phyloP scores from a whole-genome alignment of 2,329 filamentous ascomycete species.

The Aspergillus fischeri region DNA sequence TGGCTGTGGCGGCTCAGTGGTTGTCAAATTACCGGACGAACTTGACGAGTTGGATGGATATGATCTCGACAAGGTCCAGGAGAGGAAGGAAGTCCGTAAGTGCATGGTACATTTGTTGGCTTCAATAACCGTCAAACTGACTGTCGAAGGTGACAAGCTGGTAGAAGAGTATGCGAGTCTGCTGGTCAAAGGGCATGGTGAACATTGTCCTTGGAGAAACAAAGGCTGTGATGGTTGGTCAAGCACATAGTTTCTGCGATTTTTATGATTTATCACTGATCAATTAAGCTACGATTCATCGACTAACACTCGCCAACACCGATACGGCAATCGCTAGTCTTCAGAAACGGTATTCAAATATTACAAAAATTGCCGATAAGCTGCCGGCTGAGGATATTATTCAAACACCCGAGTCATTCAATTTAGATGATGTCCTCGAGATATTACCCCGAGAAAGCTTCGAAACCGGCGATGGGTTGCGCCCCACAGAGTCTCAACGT shows the following conservation, averaged over 20 bases:
- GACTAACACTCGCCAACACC: constrained; percentile 61
- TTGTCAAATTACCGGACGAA: constrained; percentile 71
- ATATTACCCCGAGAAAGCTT: constrained; percentile 28
- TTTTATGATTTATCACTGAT: constrained; percentile 6
- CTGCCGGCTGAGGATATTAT: constrained; percentile 30
- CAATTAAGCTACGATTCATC: constrained; percentile 57
- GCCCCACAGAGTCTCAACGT: constrained; percentile 16
- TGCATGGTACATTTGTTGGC: constrained; percentile 6
- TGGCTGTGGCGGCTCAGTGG: constrained; percentile 76
- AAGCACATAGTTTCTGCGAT: background rate
- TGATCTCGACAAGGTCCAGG: constrained; percentile 39
- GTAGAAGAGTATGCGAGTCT: constrained; percentile 71
- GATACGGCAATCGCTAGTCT: constrained; percentile 56
- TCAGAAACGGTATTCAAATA: constrained; percentile 59
- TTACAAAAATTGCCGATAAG: constrained; percentile 37
- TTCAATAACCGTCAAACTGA: constrained; percentile 3
- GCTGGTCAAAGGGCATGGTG: constrained; percentile 70
- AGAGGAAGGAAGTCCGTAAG: constrained; percentile 42
- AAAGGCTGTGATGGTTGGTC: constrained; percentile 75
- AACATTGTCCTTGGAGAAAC: constrained; percentile 80
- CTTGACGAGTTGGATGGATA: constrained; percentile 52
- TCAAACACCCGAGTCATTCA: constrained; percentile 27
- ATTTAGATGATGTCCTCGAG: constrained; percentile 28
- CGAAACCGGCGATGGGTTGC: constrained; percentile 2
- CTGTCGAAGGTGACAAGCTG: constrained; percentile 55